Conservation (phyloP, 2,329 filamentous ascomycete species). For the Verticillium dahliae region DNA sequence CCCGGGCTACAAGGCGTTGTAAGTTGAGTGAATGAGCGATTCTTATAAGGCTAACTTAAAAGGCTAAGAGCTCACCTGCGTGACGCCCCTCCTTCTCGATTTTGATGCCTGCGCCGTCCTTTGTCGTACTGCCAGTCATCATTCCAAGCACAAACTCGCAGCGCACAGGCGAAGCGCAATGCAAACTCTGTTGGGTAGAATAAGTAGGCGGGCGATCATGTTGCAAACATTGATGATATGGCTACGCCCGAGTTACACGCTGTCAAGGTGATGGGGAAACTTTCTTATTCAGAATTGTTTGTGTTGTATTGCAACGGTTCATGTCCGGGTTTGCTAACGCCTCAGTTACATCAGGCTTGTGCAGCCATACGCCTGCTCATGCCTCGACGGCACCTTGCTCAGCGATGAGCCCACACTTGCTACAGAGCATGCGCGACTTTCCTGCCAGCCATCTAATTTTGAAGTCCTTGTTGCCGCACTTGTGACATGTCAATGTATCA, state of each 20-base stretch:
- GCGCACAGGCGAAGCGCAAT: no score
- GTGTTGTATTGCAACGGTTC: not conserved
- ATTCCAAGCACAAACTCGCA: no score
- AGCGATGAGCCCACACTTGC: conserved; percentile 37
- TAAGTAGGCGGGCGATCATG: no score
- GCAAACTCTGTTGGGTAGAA: no score
- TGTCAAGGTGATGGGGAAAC: not conserved
- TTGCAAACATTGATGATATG: not conserved
- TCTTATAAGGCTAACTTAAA: no score
- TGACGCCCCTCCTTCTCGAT: no score
- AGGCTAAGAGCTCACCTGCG: no score
- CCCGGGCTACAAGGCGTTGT: no score
- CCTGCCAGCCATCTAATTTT: conserved; percentile 49
- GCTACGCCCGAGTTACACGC: not conserved
- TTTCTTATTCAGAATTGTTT: not conserved
- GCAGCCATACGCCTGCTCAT: not conserved
- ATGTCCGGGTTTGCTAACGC: not conserved
- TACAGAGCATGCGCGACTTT: conserved; percentile 54
- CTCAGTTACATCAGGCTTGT: not conserved
- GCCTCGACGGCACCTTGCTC: conserved; percentile 6
- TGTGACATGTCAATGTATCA: conserved; percentile 45
- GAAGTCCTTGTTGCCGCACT: conserved; percentile 57
- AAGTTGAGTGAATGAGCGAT: no score
- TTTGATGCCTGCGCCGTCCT: no score
- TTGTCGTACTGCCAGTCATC: no score